These are phyloP conservation scores for Coriolopsis trogii DNA, from an alignment of 1,284 basidiomycete species.

Conservation along the genomic window DNA sequence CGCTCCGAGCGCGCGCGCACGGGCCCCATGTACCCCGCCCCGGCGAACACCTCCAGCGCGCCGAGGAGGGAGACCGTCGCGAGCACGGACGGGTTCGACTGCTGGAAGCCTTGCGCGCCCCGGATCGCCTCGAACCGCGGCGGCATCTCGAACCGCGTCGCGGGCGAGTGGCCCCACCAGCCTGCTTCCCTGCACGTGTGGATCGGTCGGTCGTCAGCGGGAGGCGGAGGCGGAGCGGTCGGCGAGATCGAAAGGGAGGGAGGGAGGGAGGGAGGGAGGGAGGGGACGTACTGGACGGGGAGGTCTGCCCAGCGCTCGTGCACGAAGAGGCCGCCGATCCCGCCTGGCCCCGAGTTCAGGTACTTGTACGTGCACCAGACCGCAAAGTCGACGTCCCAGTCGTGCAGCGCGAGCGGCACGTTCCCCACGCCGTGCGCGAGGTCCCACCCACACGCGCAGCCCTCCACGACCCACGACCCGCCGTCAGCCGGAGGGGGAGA, in stretches of 20 bases:
- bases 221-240: not conserved
- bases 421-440: conserved; percentile 96
- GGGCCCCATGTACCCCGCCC: conserved; percentile 72
- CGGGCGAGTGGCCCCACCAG: conserved; percentile 95
- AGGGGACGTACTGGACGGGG: conserved; percentile 29
- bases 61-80: conserved; percentile 81
- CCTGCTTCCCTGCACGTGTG: conserved; percentile 74
- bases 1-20: conserved; percentile 71
- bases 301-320: conserved; percentile 80
- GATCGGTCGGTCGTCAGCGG: conserved; percentile 19
- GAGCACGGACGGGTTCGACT: conserved; percentile 90
- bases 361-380: conserved; percentile 99
- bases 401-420: conserved; percentile 86
- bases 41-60: conserved; percentile 79
- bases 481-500: not conserved
- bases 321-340: conserved; percentile 91
- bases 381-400: conserved; percentile 96
- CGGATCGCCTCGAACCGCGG: conserved; percentile 79
- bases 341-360: conserved; percentile 94
- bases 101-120: conserved; percentile 95
- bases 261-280: not conserved
- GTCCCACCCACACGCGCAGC: conserved; percentile 94
- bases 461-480: conserved; percentile 53
- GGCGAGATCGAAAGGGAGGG: not conserved
- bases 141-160: conserved; percentile 92